Conservation (phyloP, 1,139 yeast genomes). For the Kazachstania sp. region DNA sequence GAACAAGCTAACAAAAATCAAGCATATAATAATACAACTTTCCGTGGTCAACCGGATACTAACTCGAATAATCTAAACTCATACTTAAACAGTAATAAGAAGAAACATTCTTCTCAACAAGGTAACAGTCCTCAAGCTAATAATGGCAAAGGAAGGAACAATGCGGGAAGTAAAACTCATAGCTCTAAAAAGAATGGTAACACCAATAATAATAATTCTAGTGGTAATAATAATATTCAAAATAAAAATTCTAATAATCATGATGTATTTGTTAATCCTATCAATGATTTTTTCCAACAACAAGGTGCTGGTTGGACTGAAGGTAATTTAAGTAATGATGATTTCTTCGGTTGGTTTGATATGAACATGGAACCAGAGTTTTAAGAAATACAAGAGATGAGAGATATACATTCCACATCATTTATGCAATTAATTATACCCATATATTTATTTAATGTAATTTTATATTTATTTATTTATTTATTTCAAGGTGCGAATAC, state of each 20-base stretch:
- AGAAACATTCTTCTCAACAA: neutral
- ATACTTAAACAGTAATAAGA: neutral
- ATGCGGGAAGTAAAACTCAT: too few relatives aligned
- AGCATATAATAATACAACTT: neutral
- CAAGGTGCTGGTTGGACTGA: conserved; percentile 85
- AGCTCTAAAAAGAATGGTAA: neutral
- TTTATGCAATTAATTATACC: neutral
- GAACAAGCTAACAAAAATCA: neutral
- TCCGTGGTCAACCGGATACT: neutral
- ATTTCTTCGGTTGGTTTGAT: conserved; percentile 94
- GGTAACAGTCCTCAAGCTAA: neutral
- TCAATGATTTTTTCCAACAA: conserved; percentile 52
- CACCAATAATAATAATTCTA: neutral
- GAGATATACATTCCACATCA: too few relatives aligned
- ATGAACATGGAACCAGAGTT: conserved; percentile 53
- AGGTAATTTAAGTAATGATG: conserved; percentile 50
- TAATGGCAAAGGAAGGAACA: neutral
- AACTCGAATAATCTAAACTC: neutral
- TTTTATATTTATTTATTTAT: neutral
- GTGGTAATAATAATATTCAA: neutral
- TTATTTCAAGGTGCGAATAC: neutral
- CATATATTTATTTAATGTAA: neutral
- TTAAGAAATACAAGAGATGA: conserved; percentile 20
- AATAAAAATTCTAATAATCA: conserved; percentile 3
- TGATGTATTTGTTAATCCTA: conserved; percentile 9